Evolutionary conservation across 1,284 basidiomycete species (phyloP), one percentile per base, ranked within the genome.

Genomic region (Phylloporus sp.): DNA sequence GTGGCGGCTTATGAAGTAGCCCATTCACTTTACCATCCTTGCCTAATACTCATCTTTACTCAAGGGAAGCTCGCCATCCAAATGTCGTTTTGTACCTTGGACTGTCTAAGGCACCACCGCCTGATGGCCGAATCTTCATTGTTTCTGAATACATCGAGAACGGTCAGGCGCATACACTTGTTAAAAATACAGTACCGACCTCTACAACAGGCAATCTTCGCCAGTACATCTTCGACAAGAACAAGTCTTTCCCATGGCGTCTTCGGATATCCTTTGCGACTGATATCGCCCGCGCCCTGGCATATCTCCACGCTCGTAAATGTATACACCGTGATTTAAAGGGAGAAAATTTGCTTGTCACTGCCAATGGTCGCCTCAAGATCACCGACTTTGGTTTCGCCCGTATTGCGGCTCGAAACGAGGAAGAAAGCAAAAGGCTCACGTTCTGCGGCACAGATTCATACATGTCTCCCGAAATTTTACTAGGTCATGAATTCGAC

Each of bases 331-430:
- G 89, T 44, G 97, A 99, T 77, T 85, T 98, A 68, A 99, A 99
- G 77, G 95, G 96, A 47, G 96, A 98, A 79, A 99, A 99, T 73
- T 84, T 98, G n/a, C 87, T 98, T 40, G 90, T 98, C 44, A 98
- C 96, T 0, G 82, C 90, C 44, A 98, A 98, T 73, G 93, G 95
- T 32, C 88, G 97, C 53, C 85, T 98, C 75, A 99, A 98, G 81
- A 90, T 98, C 69, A 97, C 95, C 42, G 97, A 98, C 75, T 98
- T 98, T 78, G 96, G 96, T 12, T 97, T 96, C 72, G 94, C 95
- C 3, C 86, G 95, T 46, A 98, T 98, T 70, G 95, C 95, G 0
- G 94, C 94, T 0, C 86, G 94, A 37, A 96, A 94, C 71, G 92
- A 89, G 60, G 95, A 96, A 64, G 96, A 99, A 77, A 90, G 88